phyloP scores from a whole-genome alignment of 192 early-diverging fungal species.

The Backusella circina region DNA sequence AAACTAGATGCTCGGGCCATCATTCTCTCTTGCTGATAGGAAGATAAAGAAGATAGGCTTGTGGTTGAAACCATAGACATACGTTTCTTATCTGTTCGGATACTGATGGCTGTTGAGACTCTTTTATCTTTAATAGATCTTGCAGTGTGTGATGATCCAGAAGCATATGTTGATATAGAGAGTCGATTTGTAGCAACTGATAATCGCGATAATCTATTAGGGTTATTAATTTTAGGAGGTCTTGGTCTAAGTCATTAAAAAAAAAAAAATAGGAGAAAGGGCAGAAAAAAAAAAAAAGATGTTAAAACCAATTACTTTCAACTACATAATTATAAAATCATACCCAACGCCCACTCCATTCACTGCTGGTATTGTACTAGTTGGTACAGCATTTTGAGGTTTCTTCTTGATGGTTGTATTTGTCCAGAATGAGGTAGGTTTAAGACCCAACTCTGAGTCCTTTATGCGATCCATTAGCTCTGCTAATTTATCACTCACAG shows the following conservation, averaged over 20 bases:
- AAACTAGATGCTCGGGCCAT: conserved; percentile 25
- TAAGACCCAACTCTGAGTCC: conserved; percentile 15
- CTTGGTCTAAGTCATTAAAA: neutral
- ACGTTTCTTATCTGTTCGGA: conserved; percentile 15
- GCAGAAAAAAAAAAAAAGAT: neutral
- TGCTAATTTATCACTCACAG: conserved; percentile 29
- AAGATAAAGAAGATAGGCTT: conserved; percentile 27
- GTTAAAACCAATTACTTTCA: neutral
- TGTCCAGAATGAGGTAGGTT: neutral
- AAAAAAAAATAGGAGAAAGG: neutral
- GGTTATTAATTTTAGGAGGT: neutral
- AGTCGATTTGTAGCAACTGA: conserved; percentile 3
- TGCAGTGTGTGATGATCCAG: neutral
- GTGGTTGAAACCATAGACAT: conserved; percentile 24
- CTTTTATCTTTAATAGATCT: neutral
- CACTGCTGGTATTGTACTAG: neutral
- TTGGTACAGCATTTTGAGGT: neutral
- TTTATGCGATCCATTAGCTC: conserved; percentile 30
- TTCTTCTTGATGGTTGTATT: neutral
- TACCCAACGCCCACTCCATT: neutral
- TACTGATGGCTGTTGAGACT: conserved; percentile 1
- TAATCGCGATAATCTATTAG: neutral
- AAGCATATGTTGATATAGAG: neutral
- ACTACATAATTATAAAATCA: neutral
- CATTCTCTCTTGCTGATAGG: conserved; percentile 31